Percentiles rank a stretch among this genome's conserved stretches.
These are phyloP conservation scores for Allium cepa DNA, from an alignment of 106 monocot genomes.

Conservation along the genomic window DNA sequence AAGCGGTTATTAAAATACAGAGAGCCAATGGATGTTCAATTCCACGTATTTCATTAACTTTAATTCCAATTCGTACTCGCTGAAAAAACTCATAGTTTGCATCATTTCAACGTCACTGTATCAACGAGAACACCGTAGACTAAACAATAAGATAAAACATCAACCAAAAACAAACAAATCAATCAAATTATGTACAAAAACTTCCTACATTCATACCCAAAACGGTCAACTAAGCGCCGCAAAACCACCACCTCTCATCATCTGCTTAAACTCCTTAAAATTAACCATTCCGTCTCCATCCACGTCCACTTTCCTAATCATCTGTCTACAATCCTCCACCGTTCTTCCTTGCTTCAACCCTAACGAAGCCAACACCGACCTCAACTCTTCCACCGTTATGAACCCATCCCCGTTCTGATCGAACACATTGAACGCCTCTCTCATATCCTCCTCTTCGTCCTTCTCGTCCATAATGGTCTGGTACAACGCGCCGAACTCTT, in stretches of 20 bases:
- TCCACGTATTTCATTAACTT: no score
- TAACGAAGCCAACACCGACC: constrained; percentile 35
- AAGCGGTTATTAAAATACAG: no score
- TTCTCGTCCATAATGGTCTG: constrained; percentile 30
- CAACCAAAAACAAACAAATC: no score
- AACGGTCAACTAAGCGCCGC: constrained; percentile 10
- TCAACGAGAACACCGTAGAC: no score
- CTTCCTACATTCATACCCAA: no score
- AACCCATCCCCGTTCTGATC: constrained; percentile 49
- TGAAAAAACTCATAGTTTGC: no score
- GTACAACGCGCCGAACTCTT: constrained; percentile 30
- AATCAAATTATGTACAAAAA: no score
- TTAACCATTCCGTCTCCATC: constrained; percentile 50
- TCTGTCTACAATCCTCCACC: constrained; percentile 27
- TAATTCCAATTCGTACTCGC: no score
- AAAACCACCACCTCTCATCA: constrained; percentile 38
- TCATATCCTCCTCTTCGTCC: constrained; percentile 35
- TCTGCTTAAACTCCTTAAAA: constrained; percentile 43
- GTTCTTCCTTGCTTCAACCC: constrained; percentile 34
- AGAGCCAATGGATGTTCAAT: no score
- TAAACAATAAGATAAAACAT: no score
- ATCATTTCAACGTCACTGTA: no score
- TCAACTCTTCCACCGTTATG: constrained; percentile 41
- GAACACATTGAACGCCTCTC: constrained; percentile 50
- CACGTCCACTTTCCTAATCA: constrained; percentile 38